Evolutionary conservation across 2,329 filamentous ascomycete species (phyloP).

Genomic region (Stachybotrys chartarum): DNA sequence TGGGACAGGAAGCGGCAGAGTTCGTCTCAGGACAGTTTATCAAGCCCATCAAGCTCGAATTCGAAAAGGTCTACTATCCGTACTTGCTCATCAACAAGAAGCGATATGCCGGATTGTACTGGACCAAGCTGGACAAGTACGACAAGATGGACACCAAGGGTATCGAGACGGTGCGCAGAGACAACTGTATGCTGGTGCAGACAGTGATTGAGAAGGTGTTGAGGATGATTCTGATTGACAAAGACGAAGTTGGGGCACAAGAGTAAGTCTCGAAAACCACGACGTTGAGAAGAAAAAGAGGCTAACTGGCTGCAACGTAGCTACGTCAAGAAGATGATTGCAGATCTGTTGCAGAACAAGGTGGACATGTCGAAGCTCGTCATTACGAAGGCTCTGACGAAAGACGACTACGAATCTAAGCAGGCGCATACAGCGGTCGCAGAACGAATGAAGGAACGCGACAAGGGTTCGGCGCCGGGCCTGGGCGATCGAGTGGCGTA

Average conservation of each 20-base stretch:
- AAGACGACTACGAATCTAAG: conserved; percentile 81
- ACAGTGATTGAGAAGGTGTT: conserved; percentile 96
- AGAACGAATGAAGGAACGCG: conserved; percentile 93
- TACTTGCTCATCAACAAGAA: conserved; percentile 99
- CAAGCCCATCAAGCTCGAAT: conserved; percentile 97
- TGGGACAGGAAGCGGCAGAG: conserved; percentile 86
- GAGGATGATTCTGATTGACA: conserved; percentile 91
- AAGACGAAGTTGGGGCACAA: conserved; percentile 83
- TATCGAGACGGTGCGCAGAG: conserved; percentile 94
- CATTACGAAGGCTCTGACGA: conserved; percentile 94
- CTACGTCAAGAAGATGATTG: conserved; percentile 94
- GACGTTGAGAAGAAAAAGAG: conserved; percentile 2
- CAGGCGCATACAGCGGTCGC: conserved; percentile 95
- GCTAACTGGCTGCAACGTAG: conserved; percentile 43
- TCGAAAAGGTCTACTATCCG: conserved; percentile 98
- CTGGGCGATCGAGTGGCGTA: conserved; percentile 96
- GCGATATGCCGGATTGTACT: conserved; percentile 94
- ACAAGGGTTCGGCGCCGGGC: conserved; percentile 85
- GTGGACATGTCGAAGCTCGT: conserved; percentile 98
- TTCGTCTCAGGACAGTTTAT: conserved; percentile 89
- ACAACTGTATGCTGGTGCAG: conserved; percentile 93
- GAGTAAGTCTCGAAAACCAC: conserved; percentile 54
- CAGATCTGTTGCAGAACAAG: conserved; percentile 93
- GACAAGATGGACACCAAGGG: conserved; percentile 99
- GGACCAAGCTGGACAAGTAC: conserved; percentile 88